phyloP scores from a whole-genome alignment of 2,329 filamentous ascomycete species.

The Ceratocystis harringtonii region DNA sequence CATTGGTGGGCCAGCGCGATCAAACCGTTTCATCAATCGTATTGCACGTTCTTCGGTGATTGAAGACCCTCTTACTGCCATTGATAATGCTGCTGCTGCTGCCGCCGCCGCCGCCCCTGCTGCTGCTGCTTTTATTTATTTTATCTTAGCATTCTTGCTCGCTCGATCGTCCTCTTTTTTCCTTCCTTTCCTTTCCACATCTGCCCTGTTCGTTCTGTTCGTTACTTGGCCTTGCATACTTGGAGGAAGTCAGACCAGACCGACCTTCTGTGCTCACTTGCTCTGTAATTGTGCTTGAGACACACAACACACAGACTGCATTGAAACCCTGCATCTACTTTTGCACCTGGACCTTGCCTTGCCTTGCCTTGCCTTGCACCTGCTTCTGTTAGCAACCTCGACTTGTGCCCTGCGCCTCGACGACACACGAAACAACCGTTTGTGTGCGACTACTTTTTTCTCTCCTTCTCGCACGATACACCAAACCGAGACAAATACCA shows the following conservation, averaged over 20 bases:
- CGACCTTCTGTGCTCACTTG: background rate
- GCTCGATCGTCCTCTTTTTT: background rate
- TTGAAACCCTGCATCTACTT: constrained; percentile 4
- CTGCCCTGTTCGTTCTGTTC: background rate
- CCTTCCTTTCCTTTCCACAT: background rate
- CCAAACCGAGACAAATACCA: constrained; percentile 4
- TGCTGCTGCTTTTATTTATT: too few species aligned
- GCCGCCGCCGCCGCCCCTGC: background rate
- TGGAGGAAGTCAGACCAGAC: background rate
- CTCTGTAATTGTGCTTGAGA: constrained; percentile 4
- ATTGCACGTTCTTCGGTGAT: background rate
- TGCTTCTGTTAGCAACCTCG: constrained; percentile 5
- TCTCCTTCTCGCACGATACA: background rate
- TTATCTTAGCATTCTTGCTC: background rate
- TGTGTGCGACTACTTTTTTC: constrained; percentile 9
- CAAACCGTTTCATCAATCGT: background rate
- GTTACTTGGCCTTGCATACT: background rate
- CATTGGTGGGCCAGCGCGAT: background rate
- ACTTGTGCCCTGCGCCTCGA: constrained; percentile 4
- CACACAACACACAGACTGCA: constrained; percentile 4
- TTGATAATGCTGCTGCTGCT: background rate
- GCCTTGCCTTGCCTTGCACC: constrained; percentile 3
- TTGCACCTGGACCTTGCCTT: constrained; percentile 2
- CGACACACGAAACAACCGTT: constrained; percentile 4
- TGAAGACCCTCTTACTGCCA: background rate